Base-by-base conservation (phyloP, 306 rosid species). In the Cicer bijugum region DNA sequence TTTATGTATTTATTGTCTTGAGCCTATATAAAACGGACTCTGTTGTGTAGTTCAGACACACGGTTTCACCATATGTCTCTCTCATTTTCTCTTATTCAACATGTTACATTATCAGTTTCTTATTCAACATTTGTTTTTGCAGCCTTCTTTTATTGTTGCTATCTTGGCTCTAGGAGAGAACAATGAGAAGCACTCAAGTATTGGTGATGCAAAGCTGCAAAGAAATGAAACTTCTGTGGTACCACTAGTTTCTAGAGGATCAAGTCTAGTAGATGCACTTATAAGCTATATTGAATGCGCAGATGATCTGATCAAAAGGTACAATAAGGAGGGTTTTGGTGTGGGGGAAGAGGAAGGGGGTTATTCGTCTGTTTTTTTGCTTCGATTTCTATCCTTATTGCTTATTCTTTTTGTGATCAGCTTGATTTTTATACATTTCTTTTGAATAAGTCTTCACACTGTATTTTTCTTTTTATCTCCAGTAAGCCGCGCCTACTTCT, bases 101-200 rank as follows among this genome's bases (percentile, higher is more conserved):
- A n/a, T n/a, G n/a, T 70, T 57, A 35, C 15, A 74, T 47, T 62
- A 50, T 56, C 38, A 4, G 57, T 47, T 12, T 75, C 75, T 78
- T 45, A 61, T 71, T 58, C 45, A 74, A 75, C 20, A 38, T 47
- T 82, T 50, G 75, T 53, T 80, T 76, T 5, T 84, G 82, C 96
- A 93, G 98, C 96, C 97, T 80, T 86, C 98, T 71, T 91, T 93
- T 78, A 86, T 89, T 83, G 82, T 84, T 82, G 86, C 91, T 57
- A 64, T 91, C 67, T 85, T 88, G 76, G 78, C 87, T 48, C 60
- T 76, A 44, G 87, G 85, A 43, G 89, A 60, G 78, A 72, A 75
- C 71, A 71, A 51, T 44, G 82, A 70, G 67, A 84, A 75, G 68
- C 92, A 71, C 14, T 74, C 15, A 43, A 82, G 76, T 75, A 72